Conservation (phyloP, 495 filamentous ascomycete genomes). For the Usnea hakonensis region DNA sequence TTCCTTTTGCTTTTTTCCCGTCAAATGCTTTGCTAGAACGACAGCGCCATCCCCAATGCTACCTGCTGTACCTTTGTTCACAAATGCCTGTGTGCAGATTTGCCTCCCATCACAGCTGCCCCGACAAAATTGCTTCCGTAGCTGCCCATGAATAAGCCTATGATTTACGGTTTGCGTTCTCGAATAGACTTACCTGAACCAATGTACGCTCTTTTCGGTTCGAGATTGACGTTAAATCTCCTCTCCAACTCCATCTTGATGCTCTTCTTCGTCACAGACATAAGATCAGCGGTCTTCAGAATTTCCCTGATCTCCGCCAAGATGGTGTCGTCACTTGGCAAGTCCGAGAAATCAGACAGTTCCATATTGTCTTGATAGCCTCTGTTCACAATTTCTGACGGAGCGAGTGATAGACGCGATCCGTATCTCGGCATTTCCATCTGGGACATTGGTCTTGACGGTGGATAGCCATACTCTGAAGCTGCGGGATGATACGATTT, state of each 20-base stretch:
- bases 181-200: constrained; percentile 66
- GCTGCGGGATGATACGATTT: constrained; percentile 59
- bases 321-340: constrained; percentile 84
- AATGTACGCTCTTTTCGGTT: constrained; percentile 80
- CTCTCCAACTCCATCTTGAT: constrained; percentile 89
- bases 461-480: constrained; percentile 54
- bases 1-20: constrained; percentile 5
- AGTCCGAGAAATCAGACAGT: constrained; percentile 59
- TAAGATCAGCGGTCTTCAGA: constrained; percentile 81
- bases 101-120: constrained; percentile 43
- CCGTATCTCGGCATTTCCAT: constrained; percentile 51
- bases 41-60: not conserved
- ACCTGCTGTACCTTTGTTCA: not conserved
- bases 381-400: constrained; percentile 61
- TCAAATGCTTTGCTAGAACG: not conserved
- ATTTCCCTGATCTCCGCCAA: constrained; percentile 93
- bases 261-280: constrained; percentile 97
- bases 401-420: constrained; percentile 73
- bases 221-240: constrained; percentile 74
- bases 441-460: constrained; percentile 65
- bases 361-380: constrained; percentile 51
- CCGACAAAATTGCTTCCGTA: constrained; percentile 66
- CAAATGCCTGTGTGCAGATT: not conserved
- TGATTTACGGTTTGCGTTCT: not conserved
- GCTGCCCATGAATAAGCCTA: constrained; percentile 44